Evolutionary conservation across 23 red algal genomes (phyloP), one percentile per base, ranked within the genome.

Genomic region (Cyanidium caldarium): DNA sequence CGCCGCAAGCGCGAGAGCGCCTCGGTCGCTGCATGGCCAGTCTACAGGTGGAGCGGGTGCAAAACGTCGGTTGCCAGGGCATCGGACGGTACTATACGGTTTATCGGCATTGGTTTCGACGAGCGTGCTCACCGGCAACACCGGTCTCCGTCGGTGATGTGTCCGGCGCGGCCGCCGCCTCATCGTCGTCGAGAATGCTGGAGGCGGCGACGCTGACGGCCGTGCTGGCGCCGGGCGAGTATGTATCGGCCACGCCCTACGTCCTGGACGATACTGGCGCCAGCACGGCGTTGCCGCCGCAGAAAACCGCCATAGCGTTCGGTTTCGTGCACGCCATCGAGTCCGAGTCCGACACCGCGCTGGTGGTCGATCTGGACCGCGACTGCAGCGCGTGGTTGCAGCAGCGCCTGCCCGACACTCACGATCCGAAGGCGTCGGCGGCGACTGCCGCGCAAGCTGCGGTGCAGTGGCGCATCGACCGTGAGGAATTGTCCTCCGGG

Each of bases 391-490:
- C 58, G 14, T 40, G n/a, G 37, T 39, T 65, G 12, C 72, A 86
- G 37, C 44, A 39, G 17, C 44, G 72, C 19, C 37, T 35, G 35
- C 29, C 46, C 20, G 34, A 39, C 1, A 40, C 67, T 29, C 31
- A 28, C 31, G 21, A 28, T 5, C 40, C 5, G 3, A 12, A 13
- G 20, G 30, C 20, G 7, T 26, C 3, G 31, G n/a, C n/a, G n/a
- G n/a, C n/a, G n/a, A n/a, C n/a, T n/a, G n/a, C n/a, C n/a, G n/a
- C n/a, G n/a, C n/a, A n/a, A n/a, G n/a, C n/a, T n/a, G n/a, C n/a
- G n/a, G 51, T 89, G 5, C 44, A 34, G 35, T 89, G 85, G 85
- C 69, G 85, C n/a, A 81, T 89, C 40, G 85, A 89, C 40, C 35
- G 34, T 2, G 77, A 76, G 37, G 85, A 89, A 45, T 73, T 89